A percentile compares a stretch with the other conserved stretches of the same genome.
phyloP scores from a whole-genome alignment of 2,329 filamentous ascomycete species.

The Bipolaris cookei region DNA sequence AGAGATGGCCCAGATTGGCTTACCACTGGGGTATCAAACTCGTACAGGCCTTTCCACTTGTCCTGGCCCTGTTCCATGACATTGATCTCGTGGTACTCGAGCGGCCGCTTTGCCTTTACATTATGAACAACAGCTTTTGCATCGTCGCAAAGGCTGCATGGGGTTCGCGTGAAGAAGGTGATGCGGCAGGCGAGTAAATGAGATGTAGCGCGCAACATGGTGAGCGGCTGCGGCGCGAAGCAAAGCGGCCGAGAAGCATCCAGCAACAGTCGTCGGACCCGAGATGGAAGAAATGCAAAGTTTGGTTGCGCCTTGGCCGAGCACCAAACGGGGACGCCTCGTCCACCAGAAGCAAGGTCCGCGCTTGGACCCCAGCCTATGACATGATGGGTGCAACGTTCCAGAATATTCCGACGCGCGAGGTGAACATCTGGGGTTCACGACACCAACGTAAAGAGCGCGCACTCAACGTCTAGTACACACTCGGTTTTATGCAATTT shows the following conservation, averaged over 20 bases:
- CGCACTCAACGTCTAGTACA: constrained; percentile 10
- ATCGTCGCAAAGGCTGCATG: constrained; percentile 73
- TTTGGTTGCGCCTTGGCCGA: background rate
- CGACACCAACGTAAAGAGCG: constrained; percentile 10
- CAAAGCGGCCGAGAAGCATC: background rate
- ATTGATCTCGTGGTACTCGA: constrained; percentile 72
- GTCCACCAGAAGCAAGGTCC: constrained; percentile 2
- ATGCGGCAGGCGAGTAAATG: constrained; percentile 59
- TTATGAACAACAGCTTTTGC: constrained; percentile 72
- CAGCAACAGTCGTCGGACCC: background rate
- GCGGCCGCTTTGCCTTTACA: constrained; percentile 71
- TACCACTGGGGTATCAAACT: constrained; percentile 83
- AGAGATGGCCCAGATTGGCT: constrained; percentile 21
- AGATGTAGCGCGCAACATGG: constrained; percentile 44
- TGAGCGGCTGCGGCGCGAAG: background rate
- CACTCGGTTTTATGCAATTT: constrained; percentile 7
- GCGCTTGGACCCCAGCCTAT: constrained; percentile 28
- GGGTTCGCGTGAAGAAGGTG: constrained; percentile 75
- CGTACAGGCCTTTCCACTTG: constrained; percentile 75
- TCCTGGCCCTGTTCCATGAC: constrained; percentile 68
- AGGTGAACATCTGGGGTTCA: constrained; percentile 21
- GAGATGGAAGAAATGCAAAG: background rate
- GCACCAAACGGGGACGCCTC: constrained; percentile 8
- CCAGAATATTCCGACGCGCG: constrained; percentile 46
- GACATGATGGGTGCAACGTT: constrained; percentile 37